These are phyloP conservation scores for Venturiaceae sp. DNA, from an alignment of 2,329 filamentous ascomycete species.

Conservation along the genomic window DNA sequence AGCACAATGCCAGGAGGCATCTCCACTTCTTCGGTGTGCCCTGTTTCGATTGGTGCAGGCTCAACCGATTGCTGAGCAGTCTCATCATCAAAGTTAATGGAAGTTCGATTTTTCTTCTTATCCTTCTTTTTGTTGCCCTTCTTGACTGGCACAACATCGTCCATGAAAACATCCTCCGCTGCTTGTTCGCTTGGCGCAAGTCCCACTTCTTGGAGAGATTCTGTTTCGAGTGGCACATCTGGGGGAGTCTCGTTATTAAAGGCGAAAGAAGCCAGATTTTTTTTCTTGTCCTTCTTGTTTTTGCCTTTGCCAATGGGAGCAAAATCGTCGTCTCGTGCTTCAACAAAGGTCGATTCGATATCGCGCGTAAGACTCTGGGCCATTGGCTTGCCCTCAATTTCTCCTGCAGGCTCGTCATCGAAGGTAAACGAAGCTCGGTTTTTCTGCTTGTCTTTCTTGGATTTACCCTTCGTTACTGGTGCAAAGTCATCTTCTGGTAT, in stretches of 20 bases:
- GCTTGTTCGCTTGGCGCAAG: not conserved
- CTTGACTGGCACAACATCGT: not conserved
- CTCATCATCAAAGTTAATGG: not conserved
- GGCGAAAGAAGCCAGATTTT: not conserved
- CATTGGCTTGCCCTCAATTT: not conserved
- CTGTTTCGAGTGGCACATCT: not conserved
- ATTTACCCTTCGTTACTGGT: not conserved
- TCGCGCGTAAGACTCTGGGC: not conserved
- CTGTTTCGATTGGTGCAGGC: not conserved
- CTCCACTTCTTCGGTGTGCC: not conserved
- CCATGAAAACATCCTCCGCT: not conserved
- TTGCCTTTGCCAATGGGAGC: not conserved
- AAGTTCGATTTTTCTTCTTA: not conserved
- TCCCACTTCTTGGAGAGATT: not conserved
- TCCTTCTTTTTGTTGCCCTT: conserved; percentile 1
- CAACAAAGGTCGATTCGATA: not conserved
- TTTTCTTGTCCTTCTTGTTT: not conserved
- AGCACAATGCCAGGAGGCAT: not conserved
- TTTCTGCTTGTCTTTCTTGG: not conserved
- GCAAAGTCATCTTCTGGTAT: not conserved
- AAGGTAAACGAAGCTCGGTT: not conserved
- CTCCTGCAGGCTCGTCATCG: not conserved
- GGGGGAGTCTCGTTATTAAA: not conserved
- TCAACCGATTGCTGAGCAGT: not conserved
- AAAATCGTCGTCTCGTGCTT: not conserved